Base-by-base conservation (phyloP, 83 land plant genomes). In the Picea abies region DNA sequence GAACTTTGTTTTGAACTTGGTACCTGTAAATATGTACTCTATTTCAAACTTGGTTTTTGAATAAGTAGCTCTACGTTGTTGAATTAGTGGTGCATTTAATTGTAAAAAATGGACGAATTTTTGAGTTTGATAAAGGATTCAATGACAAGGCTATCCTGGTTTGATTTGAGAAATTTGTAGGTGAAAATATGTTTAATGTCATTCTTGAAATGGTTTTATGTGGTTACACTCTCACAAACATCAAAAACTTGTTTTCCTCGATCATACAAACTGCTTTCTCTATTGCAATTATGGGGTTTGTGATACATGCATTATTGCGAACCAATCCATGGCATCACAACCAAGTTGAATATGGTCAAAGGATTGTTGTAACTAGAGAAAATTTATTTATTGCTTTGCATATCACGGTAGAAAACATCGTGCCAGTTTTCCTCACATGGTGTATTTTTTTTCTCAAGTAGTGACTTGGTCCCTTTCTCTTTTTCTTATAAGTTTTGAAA, bases 401-500 rank as follows among this genome's bases (percentile, higher is more conserved):
- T 7, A 44, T 75, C 5, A 75, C 49, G 23, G 15, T 47, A 47
- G 60, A 75, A 32, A 44, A 7, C 22, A 4, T 49, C 60, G 3
- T 75, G 23, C 6, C 26, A 22, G 52, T 75, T 47, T 73, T 8
- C 29, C 26, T 41, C 49, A 22, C 5, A n/a, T 47, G 25, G 78
- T 47, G 23, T 47, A 47, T 75, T 75, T 47, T 75, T 75, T 26
- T 75, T 44, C 60, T 15, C 60, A 75, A 75, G 49, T 60, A 75
- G 41, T 49, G 23, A 14, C 78, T 9, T 75, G 78, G 78, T 75
- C 78, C 11, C 60, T 58, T 22, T 75, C 60, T 49, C 56, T 75
- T 75, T 4, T 75, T 75, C 60, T 47, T 29, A 75, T 75, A 4
- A 32, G 58, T 75, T 75, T 75, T 49, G 60, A 75, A 49, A 75